Conservation (phyloP, 805 yeast genomes). For the Cephaloascus fragrans region DNA sequence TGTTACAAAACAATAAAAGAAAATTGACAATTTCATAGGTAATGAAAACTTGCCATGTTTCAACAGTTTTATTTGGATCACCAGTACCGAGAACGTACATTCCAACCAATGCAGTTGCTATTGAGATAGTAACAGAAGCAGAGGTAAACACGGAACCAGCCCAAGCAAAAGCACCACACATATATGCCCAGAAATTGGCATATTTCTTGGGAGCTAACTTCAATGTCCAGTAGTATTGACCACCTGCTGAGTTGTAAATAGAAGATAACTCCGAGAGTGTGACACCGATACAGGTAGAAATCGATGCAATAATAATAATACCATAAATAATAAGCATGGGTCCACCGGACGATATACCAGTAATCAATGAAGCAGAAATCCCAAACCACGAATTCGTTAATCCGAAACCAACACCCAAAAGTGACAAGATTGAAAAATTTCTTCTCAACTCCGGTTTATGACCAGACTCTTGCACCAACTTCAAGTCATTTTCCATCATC, state of each 20-base stretch:
- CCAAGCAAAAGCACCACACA: constrained; percentile 57
- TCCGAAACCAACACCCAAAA: constrained; percentile 52
- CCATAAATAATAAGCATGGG: constrained; percentile 51
- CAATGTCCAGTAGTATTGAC: constrained; percentile 51
- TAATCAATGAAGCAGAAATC: constrained; percentile 42
- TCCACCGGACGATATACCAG: constrained; percentile 50
- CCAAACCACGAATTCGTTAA: constrained; percentile 56
- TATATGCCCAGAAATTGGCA: constrained; percentile 40
- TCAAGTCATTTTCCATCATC: constrained; percentile 11
- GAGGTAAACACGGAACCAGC: constrained; percentile 53
- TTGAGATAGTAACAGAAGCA: constrained; percentile 47
- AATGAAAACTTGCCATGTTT: constrained; percentile 49
- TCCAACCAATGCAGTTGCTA: constrained; percentile 44
- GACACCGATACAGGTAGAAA: constrained; percentile 37
- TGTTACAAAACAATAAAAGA: constrained; percentile 33
- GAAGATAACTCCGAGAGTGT: constrained; percentile 44
- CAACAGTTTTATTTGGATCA: constrained; percentile 20
- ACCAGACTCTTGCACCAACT: constrained; percentile 12
- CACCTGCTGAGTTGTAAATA: constrained; percentile 49
- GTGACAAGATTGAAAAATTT: constrained; percentile 33
- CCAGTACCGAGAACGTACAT: constrained; percentile 30
- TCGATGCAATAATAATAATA: constrained; percentile 36
- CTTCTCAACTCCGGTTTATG: constrained; percentile 19
- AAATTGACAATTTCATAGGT: constrained; percentile 35
- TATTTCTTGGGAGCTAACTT: constrained; percentile 39